Base-by-base conservation (phyloP, 2,329 filamentous ascomycete genomes). In the Didymella keratinophila region DNA sequence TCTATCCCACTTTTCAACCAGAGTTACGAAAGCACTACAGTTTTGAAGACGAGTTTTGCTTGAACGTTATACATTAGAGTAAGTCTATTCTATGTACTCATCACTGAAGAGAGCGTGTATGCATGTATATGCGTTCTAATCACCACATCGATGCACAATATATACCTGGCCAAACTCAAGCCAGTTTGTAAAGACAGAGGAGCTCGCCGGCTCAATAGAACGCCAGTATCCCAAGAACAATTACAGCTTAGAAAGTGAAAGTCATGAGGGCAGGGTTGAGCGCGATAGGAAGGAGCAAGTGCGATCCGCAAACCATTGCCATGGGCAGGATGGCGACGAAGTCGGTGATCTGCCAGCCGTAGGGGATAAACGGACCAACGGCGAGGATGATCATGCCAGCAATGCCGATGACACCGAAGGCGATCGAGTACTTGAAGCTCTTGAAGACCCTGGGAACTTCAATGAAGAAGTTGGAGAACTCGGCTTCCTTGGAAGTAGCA, bases 381-480 rank as follows among this genome's bases (percentile, higher is more conserved):
- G 87, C 88, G 28, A 91, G 77, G 57, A 91, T 80, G 65, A 90
- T 78, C 81, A 91, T 90, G 66, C 77, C 84, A 20, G 78, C 77
- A 56, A 90, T 86, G 64, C 84, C 83, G 36, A 86, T 21, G 20
- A 86, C 70, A 5, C 88, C 82, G 66, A 91, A 88, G 39, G 85
- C 67, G 75, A 92, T 89, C 54, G 83, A 89, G 76, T 84, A 90
- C 79, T 89, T 92, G 82, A 93, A 93, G 77, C 86, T 87, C 79
- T 88, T 89, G 54, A 93, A 76, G 47, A 94, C 89, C 75, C 89
- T 91, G 43, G 90, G 90, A 20, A 93, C 85, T 74, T 93, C 91
- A 61, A 91, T 91, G 79, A 93, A 93, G 78, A 94, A 94, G 78
- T 92, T 92, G 46, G 89, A 90, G 73, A 90, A 89, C 71, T 92